Evolutionary conservation across 768 basidiomycete species (phyloP).

Genomic region (Cytidiella melzeri): DNA sequence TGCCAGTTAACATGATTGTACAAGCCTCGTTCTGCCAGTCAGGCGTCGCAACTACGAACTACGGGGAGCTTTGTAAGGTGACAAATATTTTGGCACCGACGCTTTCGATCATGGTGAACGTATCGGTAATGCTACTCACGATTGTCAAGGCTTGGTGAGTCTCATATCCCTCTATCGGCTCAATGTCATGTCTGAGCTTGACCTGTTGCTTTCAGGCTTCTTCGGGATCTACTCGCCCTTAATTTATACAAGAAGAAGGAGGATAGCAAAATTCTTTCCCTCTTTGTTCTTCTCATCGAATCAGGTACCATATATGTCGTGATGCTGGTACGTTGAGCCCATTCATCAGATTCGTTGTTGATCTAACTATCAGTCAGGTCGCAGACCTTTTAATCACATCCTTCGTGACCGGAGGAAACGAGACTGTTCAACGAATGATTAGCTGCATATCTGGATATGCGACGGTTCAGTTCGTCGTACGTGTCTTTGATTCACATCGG

Average conservation of each 20-base stretch:
- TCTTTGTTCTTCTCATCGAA: slow-evolving; percentile 9
- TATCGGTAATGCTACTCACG: slow-evolving; percentile 9
- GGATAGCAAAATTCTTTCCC: slow-evolving; percentile 2
- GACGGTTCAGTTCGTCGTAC: slow-evolving; percentile 9
- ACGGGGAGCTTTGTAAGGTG: slow-evolving; percentile 6
- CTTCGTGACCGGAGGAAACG: slow-evolving; percentile 6
- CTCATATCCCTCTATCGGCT: background rate
- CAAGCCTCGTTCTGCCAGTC: slow-evolving; percentile 7
- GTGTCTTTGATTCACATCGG: background rate
- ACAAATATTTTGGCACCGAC: slow-evolving; percentile 7
- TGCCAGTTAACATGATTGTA: slow-evolving; percentile 4
- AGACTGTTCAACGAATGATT: slow-evolving; percentile 7
- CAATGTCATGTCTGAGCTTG: background rate
- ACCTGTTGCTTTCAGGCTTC: background rate
- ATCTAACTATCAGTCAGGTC: background rate
- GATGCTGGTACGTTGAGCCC: slow-evolving; percentile 3
- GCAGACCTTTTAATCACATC: slow-evolving; percentile 8
- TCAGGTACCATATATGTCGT: slow-evolving; percentile 10
- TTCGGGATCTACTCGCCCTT: slow-evolving; percentile 2
- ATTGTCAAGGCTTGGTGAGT: slow-evolving; percentile 8
- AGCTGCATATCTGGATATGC: slow-evolving; percentile 8
- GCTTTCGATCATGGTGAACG: slow-evolving; percentile 11
- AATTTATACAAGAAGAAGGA: background rate
- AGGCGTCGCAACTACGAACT: slow-evolving; percentile 9
- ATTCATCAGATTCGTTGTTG: background rate